Conservation (phyloP, 352 stramenopile species). For the Globisporangium okanoganense region DNA sequence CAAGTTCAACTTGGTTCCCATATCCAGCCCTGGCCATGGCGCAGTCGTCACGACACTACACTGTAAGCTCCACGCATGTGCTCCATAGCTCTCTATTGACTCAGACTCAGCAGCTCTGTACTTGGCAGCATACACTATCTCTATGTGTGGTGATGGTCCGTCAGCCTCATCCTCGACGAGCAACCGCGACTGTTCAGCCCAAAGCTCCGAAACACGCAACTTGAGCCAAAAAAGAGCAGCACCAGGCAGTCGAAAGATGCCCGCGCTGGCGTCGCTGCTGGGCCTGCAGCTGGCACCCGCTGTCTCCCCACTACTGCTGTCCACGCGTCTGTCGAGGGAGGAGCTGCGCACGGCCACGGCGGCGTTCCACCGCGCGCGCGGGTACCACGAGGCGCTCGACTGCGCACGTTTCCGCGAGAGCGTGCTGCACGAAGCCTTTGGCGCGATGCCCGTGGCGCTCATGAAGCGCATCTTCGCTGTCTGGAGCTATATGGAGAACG, state of each 20-base stretch:
- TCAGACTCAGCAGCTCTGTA: no score
- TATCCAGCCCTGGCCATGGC: no score
- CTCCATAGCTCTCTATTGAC: no score
- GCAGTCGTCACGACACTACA: no score
- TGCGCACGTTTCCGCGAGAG: slow-evolving; percentile 32
- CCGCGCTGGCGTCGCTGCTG: slow-evolving; percentile 19
- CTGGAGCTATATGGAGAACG: slow-evolving; percentile 25
- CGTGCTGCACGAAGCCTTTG: slow-evolving; percentile 33
- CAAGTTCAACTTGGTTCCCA: neutral
- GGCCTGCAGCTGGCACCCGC: slow-evolving; percentile 17
- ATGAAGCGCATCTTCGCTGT: slow-evolving; percentile 30
- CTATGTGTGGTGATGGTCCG: no score
- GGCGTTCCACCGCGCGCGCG: slow-evolving; percentile 42
- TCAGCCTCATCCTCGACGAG: no score
- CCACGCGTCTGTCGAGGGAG: slow-evolving; percentile 21
- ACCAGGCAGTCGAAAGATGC: neutral
- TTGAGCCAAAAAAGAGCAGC: neutral
- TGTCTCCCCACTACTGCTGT: slow-evolving; percentile 19
- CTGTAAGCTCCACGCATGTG: no score
- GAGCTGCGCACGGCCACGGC: slow-evolving; percentile 22
- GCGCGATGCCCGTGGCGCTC: slow-evolving; percentile 25
- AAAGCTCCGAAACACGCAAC: no score
- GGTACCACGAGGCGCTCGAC: slow-evolving; percentile 25
- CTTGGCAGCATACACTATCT: no score
- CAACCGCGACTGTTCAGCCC: no score